A percentile compares a stretch with the other conserved stretches of the same genome.
Evolutionary conservation across 768 basidiomycete species (phyloP).

Genomic region (Leccinum variicolor): DNA sequence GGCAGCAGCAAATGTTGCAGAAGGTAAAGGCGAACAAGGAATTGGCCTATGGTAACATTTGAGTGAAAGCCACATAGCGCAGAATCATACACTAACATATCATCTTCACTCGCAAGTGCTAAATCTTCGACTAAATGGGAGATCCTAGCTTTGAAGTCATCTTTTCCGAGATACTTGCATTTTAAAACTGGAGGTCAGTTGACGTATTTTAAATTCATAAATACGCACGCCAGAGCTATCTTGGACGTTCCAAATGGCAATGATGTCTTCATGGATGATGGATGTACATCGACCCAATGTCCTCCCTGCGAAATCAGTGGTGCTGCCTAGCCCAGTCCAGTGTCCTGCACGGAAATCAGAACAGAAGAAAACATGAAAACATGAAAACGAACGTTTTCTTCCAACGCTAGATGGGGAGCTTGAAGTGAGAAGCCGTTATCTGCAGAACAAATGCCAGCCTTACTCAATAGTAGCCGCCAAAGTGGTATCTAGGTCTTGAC

Average conservation of each 20-base stretch:
- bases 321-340: background rate
- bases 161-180: constrained; percentile 1
- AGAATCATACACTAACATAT: background rate
- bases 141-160: constrained; percentile 8
- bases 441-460: background rate
- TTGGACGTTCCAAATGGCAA: constrained; percentile 6
- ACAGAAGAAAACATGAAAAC: background rate
- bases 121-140: constrained; percentile 4
- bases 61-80: background rate
- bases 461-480: constrained; percentile 4
- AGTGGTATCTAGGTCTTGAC: background rate
- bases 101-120: background rate
- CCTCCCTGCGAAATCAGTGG: background rate
- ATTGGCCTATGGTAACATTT: background rate
- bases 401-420: background rate
- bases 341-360: background rate
- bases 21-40: background rate
- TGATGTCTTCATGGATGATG: constrained; percentile 5
- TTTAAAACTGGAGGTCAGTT: background rate
- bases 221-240: constrained; percentile 2
- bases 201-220: background rate
- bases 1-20: background rate
- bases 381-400: background rate
- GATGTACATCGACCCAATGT: background rate
- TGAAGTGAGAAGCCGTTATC: background rate